These are phyloP conservation scores for Rhizophora mangle DNA, from an alignment of 345 rosid species.

Conservation along the genomic window DNA sequence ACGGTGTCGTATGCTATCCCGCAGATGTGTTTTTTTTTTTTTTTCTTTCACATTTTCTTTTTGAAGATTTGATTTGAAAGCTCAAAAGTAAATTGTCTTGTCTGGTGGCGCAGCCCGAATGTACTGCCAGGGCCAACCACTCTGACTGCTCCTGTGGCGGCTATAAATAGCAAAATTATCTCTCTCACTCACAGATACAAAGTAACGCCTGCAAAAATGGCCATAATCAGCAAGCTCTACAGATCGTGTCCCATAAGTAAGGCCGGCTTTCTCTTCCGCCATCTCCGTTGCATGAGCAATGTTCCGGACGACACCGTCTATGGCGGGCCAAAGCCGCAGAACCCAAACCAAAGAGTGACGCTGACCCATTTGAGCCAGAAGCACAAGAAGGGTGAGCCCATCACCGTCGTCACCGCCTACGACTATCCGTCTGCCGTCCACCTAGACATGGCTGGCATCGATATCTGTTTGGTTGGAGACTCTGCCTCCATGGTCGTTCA, in stretches of 20 bases:
- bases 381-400: conserved; percentile 60
- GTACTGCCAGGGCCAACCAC: too few species aligned
- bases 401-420: conserved; percentile 74
- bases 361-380: conserved; percentile 55
- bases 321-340: conserved; percentile 71
- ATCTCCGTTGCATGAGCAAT: conserved; percentile 62
- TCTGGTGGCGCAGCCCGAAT: too few species aligned
- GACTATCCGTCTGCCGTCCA: conserved; percentile 91
- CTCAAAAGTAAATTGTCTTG: too few species aligned
- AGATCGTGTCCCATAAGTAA: background rate
- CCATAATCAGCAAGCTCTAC: background rate
- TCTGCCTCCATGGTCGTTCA: conserved; percentile 97
- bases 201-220: conserved; percentile 3
- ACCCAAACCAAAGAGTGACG: conserved; percentile 61
- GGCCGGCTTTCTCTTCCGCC: conserved; percentile 10
- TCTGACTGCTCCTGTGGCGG: too few species aligned
- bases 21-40: too few species aligned
- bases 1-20: too few species aligned
- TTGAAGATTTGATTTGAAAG: too few species aligned
- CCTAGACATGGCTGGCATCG: conserved; percentile 76
- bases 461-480: conserved; percentile 83
- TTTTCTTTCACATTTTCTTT: too few species aligned
- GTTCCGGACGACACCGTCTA: conserved; percentile 77
- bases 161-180: background rate
- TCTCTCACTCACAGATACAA: background rate